phyloP scores from a whole-genome alignment of 192 early-diverging fungal genomes.

The Diversispora eburnea region DNA sequence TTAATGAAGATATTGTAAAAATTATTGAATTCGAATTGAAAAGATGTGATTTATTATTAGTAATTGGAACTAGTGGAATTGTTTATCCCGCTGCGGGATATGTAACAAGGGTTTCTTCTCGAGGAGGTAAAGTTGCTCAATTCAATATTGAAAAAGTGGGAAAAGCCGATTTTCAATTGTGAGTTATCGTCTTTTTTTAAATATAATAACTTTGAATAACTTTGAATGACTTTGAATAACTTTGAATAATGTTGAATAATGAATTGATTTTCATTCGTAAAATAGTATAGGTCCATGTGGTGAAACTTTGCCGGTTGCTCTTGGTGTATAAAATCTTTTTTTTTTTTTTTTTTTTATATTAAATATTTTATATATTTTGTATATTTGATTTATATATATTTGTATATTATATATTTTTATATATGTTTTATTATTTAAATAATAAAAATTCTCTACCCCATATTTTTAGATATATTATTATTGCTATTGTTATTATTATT shows the following conservation, averaged over 20 bases:
- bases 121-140: background rate
- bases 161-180: slow-evolving; percentile 25
- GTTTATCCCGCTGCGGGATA: slow-evolving; percentile 24
- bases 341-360: no score
- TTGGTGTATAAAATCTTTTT: background rate
- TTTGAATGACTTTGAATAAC: background rate
- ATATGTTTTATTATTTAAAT: no score
- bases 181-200: background rate
- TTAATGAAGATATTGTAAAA: background rate
- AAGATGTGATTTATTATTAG: slow-evolving; percentile 21
- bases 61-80: slow-evolving; percentile 21
- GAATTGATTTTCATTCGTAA: no score
- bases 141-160: slow-evolving; percentile 20
- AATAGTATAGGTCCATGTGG: background rate
- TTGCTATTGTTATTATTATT: no score
- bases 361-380: no score
- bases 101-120: background rate
- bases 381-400: no score
- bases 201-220: background rate
- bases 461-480: no score
- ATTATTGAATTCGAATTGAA: slow-evolving; percentile 11
- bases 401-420: no score
- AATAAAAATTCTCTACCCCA: no score
- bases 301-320: background rate
- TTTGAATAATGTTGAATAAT: background rate